phyloP scores from a whole-genome alignment of 208 protist genomes.

The Trypanosoma boissoni region DNA sequence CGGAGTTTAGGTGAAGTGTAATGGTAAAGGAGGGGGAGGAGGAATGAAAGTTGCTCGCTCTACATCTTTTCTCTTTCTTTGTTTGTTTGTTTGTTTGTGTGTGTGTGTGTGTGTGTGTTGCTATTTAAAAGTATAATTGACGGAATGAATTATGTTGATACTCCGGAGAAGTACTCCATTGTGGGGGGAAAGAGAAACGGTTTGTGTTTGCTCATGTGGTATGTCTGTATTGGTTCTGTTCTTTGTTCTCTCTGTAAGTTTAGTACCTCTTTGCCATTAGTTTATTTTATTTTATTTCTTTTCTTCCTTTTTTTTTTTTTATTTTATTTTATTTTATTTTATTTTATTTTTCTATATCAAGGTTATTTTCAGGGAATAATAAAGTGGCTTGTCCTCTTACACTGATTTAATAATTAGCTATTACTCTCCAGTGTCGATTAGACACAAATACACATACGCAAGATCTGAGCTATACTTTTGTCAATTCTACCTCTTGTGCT shows the following conservation, averaged over 20 bases:
- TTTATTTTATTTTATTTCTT: background rate
- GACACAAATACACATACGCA: too few relatives aligned
- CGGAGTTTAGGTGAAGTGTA: background rate
- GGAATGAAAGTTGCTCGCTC: background rate
- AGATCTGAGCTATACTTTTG: too few relatives aligned
- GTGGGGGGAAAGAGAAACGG: background rate
- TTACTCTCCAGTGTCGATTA: too few relatives aligned
- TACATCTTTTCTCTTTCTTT: slow-evolving; percentile 7
- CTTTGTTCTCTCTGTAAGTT: background rate
- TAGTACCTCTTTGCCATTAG: background rate
- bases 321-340: background rate
- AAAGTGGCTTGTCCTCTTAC: too few relatives aligned
- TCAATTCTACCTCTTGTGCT: too few relatives aligned
- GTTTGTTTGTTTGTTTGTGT: slow-evolving; percentile 9
- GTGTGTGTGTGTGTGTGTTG: slow-evolving; percentile 3
- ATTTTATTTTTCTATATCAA: too few relatives aligned
- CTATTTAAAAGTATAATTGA: background rate
- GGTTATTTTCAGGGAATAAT: too few relatives aligned
- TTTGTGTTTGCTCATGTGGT: background rate
- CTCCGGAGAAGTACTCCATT: too few relatives aligned
- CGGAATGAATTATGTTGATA: too few relatives aligned
- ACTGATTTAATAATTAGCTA: too few relatives aligned
- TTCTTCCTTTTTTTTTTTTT: slow-evolving; percentile 4
- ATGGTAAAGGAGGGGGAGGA: background rate
- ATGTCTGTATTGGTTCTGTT: background rate